Conservation (phyloP, 139 green algal genomes). For the Yamagishiella unicocca region DNA sequence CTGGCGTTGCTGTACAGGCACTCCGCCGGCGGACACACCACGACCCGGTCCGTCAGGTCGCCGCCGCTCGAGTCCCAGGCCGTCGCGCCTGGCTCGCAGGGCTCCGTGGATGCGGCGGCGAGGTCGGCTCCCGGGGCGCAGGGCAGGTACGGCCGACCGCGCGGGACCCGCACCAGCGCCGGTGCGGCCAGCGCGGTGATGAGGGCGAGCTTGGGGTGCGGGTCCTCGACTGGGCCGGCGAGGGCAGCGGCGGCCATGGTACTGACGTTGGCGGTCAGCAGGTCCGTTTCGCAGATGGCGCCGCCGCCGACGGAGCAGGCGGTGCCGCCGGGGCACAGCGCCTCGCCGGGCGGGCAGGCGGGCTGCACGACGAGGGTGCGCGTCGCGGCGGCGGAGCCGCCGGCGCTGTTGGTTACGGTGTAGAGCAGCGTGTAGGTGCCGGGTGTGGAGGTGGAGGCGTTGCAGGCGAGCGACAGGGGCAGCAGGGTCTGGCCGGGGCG, state of each 20-base stretch:
- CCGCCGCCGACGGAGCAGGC: constrained; percentile 17
- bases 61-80: constrained; percentile 30
- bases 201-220: neutral
- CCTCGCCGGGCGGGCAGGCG: constrained; percentile 53
- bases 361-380: constrained; percentile 38
- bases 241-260: neutral
- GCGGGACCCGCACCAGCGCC: constrained; percentile 15
- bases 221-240: neutral
- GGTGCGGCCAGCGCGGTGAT: neutral
- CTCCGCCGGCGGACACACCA: constrained; percentile 60
- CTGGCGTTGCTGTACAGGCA: constrained; percentile 28
- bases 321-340: constrained; percentile 52
- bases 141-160: constrained; percentile 13
- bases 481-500: constrained; percentile 9
- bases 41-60: constrained; percentile 51
- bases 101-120: neutral
- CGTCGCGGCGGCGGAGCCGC: neutral
- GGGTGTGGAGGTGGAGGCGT: constrained; percentile 16
- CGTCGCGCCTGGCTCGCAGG: constrained; percentile 62
- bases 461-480: constrained; percentile 54
- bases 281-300: neutral
- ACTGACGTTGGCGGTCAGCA: neutral
- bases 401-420: constrained; percentile 34
- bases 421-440: constrained; percentile 48
- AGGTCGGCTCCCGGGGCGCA: constrained; percentile 8